Percentiles rank a stretch among this genome's conserved stretches.
phyloP scores from a whole-genome alignment of 495 filamentous ascomycete genomes.

The Trichoderma erinaceum region DNA sequence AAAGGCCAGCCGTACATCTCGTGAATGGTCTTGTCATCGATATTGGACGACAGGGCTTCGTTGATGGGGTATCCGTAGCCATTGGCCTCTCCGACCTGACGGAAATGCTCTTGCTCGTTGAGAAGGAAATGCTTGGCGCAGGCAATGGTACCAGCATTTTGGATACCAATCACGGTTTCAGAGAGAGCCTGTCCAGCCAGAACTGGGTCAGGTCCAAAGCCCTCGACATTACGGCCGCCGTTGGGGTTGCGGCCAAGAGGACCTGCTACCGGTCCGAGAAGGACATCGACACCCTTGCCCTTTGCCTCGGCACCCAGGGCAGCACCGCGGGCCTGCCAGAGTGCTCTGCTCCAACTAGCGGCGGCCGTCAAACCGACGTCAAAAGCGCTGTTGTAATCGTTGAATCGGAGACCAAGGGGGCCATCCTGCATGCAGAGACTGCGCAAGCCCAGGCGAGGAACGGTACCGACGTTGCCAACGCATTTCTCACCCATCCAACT shows the following conservation, averaged over 20 bases:
- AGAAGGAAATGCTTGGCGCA: conserved; percentile 77
- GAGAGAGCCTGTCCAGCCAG: conserved; percentile 68
- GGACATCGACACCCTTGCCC: conserved; percentile 77
- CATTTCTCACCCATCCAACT: conserved; percentile 74
- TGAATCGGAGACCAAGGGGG: conserved; percentile 68
- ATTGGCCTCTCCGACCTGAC: conserved; percentile 59
- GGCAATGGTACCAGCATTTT: conserved; percentile 74
- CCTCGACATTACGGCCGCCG: conserved; percentile 89
- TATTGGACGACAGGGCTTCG: conserved; percentile 67
- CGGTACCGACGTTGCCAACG: conserved; percentile 68
- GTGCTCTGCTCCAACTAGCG: conserved; percentile 63
- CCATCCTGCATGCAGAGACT: conserved; percentile 80
- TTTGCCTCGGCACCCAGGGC: conserved; percentile 77
- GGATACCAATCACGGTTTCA: conserved; percentile 73
- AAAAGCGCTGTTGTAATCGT: conserved; percentile 76
- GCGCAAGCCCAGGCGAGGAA: conserved; percentile 72
- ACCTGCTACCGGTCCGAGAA: conserved; percentile 85
- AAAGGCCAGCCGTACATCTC: conserved; percentile 81
- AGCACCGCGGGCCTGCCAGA: conserved; percentile 69
- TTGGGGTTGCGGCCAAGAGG: conserved; percentile 69
- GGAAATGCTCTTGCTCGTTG: conserved; percentile 79
- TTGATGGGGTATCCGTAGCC: conserved; percentile 58
- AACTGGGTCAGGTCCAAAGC: conserved; percentile 68
- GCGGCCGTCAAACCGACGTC: conserved; percentile 75
- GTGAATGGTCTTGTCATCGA: conserved; percentile 93